Evolutionary conservation across 78 protist genomes (phyloP).

Genomic region (Neovahlkampfia damariscottae): DNA sequence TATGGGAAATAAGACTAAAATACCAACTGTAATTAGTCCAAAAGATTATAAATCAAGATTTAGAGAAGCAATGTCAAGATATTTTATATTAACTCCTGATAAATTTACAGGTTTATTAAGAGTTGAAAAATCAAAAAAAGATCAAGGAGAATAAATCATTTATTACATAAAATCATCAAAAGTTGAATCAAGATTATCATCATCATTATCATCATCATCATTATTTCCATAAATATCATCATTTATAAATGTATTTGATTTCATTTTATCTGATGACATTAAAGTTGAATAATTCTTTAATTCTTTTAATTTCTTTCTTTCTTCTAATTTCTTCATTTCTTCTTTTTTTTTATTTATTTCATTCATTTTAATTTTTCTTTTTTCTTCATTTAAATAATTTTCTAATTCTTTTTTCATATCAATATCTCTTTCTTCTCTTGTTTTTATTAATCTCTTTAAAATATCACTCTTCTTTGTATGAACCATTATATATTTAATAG

Average conservation of each 20-base stretch:
- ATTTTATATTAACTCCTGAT: constrained; percentile 9
- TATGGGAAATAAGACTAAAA: neutral
- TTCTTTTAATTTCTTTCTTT: neutral
- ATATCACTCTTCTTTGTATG: constrained; percentile 8
- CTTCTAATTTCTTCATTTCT: neutral
- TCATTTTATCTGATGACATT: neutral
- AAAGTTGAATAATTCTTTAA: constrained; percentile 8
- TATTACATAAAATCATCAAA: neutral
- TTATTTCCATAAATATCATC: neutral
- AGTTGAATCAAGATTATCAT: too few relatives aligned
- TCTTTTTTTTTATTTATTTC: neutral
- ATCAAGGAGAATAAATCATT: too few relatives aligned
- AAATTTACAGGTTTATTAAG: constrained; percentile 23
- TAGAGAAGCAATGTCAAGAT: constrained; percentile 7
- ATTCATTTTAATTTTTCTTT: neutral
- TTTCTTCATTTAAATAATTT: neutral
- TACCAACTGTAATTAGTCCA: constrained; percentile 20
- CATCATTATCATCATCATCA: neutral
- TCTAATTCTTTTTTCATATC: neutral
- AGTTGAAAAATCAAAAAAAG: too few relatives aligned
- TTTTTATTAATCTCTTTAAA: constrained; percentile 17
- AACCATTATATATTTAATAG: neutral
- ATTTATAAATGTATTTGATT: neutral
- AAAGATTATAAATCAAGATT: constrained; percentile 4
- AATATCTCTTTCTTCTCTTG: constrained; percentile 13